Percentiles rank a stretch among this genome's conserved stretches.
These are phyloP conservation scores for Aspergillus sp. DNA, from an alignment of 2,329 filamentous ascomycete genomes.

Conservation along the genomic window DNA sequence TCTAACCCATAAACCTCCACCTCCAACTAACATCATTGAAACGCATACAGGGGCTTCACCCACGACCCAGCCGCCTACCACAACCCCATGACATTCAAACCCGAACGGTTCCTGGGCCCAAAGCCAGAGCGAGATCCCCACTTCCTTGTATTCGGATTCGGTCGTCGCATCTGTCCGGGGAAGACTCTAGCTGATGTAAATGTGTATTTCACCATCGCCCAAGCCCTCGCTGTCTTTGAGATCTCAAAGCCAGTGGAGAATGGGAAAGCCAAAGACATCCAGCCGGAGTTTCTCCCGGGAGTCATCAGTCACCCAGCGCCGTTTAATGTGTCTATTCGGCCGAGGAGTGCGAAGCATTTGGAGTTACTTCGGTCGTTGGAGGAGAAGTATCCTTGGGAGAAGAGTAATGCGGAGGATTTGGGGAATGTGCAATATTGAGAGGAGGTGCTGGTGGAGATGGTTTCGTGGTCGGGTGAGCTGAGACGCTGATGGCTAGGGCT, in stretches of 20 bases:
- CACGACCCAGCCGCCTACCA: conserved; percentile 9
- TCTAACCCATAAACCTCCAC: too few species aligned
- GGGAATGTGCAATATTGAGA: neutral
- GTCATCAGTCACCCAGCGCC: conserved; percentile 15
- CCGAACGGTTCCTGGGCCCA: neutral
- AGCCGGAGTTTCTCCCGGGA: conserved; percentile 17
- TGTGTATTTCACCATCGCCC: conserved; percentile 22
- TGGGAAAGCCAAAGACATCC: conserved; percentile 16
- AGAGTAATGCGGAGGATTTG: conserved; percentile 16
- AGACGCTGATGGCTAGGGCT: too few species aligned
- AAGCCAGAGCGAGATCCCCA: conserved; percentile 42
- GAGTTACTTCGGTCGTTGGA: conserved; percentile 15
- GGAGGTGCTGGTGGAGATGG: neutral
- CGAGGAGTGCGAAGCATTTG: conserved; percentile 14
- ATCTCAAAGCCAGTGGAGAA: conserved; percentile 20
- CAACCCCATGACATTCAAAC: conserved; percentile 12
- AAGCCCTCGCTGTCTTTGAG: conserved; percentile 20
- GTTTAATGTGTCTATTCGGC: conserved; percentile 11
- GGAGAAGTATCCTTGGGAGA: conserved; percentile 13
- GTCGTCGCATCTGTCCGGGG: conserved; percentile 25
- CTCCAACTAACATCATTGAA: too few species aligned
- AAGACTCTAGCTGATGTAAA: conserved; percentile 22
- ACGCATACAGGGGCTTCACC: neutral
- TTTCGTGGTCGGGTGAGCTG: neutral
- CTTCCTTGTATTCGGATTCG: conserved; percentile 27